Evolutionary conservation across 352 stramenopile species (phyloP).

Genomic region (Phytophthora kernoviae): DNA sequence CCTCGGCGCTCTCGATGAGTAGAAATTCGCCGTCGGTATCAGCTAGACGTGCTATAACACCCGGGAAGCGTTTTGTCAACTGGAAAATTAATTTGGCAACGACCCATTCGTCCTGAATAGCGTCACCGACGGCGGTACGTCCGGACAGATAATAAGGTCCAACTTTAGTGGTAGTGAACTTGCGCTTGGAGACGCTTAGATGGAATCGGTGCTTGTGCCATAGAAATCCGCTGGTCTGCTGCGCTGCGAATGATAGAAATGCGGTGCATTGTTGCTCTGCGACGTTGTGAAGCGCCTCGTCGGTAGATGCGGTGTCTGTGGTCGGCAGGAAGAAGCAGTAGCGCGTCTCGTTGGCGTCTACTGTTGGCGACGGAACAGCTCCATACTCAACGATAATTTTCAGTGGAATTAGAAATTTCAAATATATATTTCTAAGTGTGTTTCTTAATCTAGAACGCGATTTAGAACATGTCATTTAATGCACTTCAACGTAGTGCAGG

Average conservation of each 20-base stretch:
- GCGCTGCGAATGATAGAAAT: constrained; percentile 33
- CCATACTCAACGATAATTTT: constrained; percentile 19
- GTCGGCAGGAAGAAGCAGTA: constrained; percentile 50
- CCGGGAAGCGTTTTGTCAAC: constrained; percentile 38
- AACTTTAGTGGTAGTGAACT: not conserved
- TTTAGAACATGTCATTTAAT: too few species aligned
- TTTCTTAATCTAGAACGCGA: too few species aligned
- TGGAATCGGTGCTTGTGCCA: constrained; percentile 67
- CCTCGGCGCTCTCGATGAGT: constrained; percentile 77
- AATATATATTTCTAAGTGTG: too few species aligned
- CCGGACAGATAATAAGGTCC: constrained; percentile 44
- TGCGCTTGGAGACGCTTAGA: constrained; percentile 19
- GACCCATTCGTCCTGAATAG: constrained; percentile 79
- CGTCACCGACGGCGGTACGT: constrained; percentile 51
- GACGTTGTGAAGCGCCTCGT: constrained; percentile 6
- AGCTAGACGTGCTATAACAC: constrained; percentile 41
- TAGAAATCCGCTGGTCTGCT: constrained; percentile 48
- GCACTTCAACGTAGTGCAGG: not conserved
- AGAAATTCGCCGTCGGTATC: constrained; percentile 80
- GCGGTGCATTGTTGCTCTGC: constrained; percentile 19
- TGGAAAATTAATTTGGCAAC: constrained; percentile 51
- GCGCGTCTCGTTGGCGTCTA: constrained; percentile 30
- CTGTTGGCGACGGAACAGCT: constrained; percentile 29
- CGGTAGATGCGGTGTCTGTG: not conserved
- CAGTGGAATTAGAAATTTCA: not conserved